Percentiles rank a stretch among this genome's conserved stretches.
These are phyloP conservation scores for Gynandropsis gynandra DNA, from an alignment of 345 rosid species.

Conservation along the genomic window DNA sequence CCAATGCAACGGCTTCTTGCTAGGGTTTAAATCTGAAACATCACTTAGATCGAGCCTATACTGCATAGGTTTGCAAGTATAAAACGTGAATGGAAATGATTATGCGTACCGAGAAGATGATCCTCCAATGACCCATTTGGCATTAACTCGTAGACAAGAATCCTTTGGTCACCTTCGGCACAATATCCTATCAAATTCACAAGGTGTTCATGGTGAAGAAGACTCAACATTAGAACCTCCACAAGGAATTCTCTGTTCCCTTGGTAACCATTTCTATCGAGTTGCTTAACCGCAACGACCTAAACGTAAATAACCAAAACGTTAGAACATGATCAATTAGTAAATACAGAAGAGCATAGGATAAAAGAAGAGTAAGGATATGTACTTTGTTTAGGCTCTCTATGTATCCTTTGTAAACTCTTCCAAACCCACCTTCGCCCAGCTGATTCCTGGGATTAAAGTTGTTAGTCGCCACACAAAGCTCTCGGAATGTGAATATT, in stretches of 20 bases:
- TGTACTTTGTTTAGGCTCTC: constrained; percentile 45
- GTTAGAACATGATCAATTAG: neutral
- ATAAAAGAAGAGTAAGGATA: no score
- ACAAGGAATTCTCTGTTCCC: constrained; percentile 77
- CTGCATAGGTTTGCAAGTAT: no score
- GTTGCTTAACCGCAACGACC: constrained; percentile 74
- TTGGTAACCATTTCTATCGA: constrained; percentile 75
- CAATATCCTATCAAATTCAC: constrained; percentile 73
- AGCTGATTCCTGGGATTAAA: constrained; percentile 55
- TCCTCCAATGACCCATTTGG: constrained; percentile 61
- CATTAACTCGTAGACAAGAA: constrained; percentile 68
- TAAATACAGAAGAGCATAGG: neutral
- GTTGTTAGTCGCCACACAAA: constrained; percentile 54
- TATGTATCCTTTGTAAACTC: constrained; percentile 68
- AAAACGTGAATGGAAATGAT: no score
- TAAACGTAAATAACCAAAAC: constrained; percentile 18
- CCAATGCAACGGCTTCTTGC: constrained; percentile 66
- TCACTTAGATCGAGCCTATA: no score
- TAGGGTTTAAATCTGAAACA: constrained; percentile 33
- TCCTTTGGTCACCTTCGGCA: constrained; percentile 71
- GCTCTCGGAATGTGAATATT: constrained; percentile 53
- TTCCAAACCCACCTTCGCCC: constrained; percentile 97
- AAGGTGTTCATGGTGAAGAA: constrained; percentile 58
- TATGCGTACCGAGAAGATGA: constrained; percentile 61
- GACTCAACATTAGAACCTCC: constrained; percentile 70